phyloP scores from a whole-genome alignment of 192 early-diverging fungal species.

The Gamsiella multidivaricata region DNA sequence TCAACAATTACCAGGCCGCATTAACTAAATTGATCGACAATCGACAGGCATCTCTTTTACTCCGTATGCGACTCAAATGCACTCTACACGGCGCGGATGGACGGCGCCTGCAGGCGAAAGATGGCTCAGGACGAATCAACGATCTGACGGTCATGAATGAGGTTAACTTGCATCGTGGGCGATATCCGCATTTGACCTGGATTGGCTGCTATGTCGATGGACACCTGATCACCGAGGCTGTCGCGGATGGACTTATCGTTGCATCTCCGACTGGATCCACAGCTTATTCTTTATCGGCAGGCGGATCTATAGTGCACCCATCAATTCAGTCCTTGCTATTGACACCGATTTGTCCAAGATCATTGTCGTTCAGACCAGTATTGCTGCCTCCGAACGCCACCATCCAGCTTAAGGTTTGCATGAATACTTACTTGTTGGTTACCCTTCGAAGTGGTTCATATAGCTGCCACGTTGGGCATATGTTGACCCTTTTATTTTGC shows the following conservation, averaged over 20 bases:
- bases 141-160: conserved; percentile 86
- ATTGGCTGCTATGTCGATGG: conserved; percentile 86
- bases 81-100: conserved; percentile 69
- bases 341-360: conserved; percentile 87
- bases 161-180: conserved; percentile 86
- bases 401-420: conserved; percentile 68
- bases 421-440: no score
- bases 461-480: no score
- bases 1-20: conserved; percentile 69
- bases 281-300: conserved; percentile 88
- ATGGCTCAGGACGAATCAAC: conserved; percentile 62
- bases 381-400: conserved; percentile 77
- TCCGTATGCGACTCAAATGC: conserved; percentile 83
- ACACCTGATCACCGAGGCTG: conserved; percentile 85
- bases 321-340: conserved; percentile 77
- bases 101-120: conserved; percentile 55
- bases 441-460: no score
- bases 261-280: conserved; percentile 93
- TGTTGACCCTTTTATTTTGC: conserved; percentile 12
- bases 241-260: conserved; percentile 77
- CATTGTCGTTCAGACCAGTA: conserved; percentile 85
- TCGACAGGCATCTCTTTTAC: conserved; percentile 71
- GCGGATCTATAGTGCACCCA: conserved; percentile 87
- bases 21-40: conserved; percentile 70
- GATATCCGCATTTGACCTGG: conserved; percentile 82